Evolutionary conservation across 257 asterid species (phyloP), one percentile per base, ranked within the genome.

Genomic region (Solanum arcanum): DNA sequence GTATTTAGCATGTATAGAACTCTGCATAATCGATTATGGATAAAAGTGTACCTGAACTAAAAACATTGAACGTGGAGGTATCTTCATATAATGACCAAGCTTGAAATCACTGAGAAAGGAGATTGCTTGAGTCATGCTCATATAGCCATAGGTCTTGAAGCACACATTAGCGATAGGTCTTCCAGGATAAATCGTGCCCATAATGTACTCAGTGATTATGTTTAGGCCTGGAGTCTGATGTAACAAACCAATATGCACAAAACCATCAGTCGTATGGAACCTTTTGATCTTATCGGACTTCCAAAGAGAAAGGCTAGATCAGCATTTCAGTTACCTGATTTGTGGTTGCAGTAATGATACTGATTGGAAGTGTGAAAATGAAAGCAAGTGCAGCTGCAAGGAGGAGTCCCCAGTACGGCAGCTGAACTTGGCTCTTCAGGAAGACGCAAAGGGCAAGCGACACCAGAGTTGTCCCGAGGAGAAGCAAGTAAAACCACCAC

Each of bases 61-160:
- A 90, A 95, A 95, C 98, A 95, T 95, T 8, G 98, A 95, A 75
- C 96, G 88, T 0, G 98, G 98, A 74, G 98, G 98, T 49, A 94
- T 95, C 89, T 95, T 95, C 98, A 95, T 94, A 76, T 95, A 95
- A 49, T 95, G 98, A 37, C 98, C 98, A 21, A 95, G 93, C 92
- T 95, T 95, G 91, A 94, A 95, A 87, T 95, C 98, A 83, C 94
- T 89, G 4, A 95, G 93, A 88, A 94, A 95, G 9, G 98, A 91
- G 42, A 95, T 42, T 18, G 98, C 98, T 90, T 95, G 98, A 8
- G 89, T 56, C 96, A 93, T 94, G 94, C 95, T 94, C 95, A 95
- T 91, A 83, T 92, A 94, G 4, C 98, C 97, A 42, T 95, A 95
- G 16, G 92, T 92, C 89, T 95, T 95, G 88, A 95, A 95, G 90